Evolutionary conservation across 2,329 filamentous ascomycete species (phyloP), one percentile per base, ranked within the genome.

Genomic region (Shiraia bambusicola): DNA sequence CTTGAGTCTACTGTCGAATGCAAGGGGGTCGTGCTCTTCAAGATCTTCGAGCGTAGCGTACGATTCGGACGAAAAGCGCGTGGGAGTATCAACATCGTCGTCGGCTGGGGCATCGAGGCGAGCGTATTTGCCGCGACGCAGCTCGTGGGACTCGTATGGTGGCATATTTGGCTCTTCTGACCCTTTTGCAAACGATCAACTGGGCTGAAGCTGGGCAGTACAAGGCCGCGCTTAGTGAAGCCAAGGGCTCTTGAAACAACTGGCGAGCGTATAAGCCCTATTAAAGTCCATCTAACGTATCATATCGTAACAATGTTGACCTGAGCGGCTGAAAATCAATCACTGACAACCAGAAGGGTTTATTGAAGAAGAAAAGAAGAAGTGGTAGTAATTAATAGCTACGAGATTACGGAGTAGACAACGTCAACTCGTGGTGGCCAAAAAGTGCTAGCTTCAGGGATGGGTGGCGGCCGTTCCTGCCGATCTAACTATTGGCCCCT

Each of bases 1-100:
- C 67, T 65, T 68, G 54, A 69, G 65, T 44, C 52, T 67, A 51
- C 55, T 65, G 49, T 63, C 66, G 47, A 67, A 68, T 43, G 71
- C 71, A 6, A 76, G 61, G 13, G 73, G 73, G 44, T 76, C 73
- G 51, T 74, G 66, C 40, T 74, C 72, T 48, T 74, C 72, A 43
- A 75, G 61, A 47, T 70, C 67, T 52, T 68, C 60, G 39, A 62
- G 59, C n/a, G 63, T 67, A 13, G 49, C 54, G 39, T 60, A 58
- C 11, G 64, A 65, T 24, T 67, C 66, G 49, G 63, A 61, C 36
- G 70, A 71, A 45, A 56, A 59, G 51, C 69, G 54, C 37, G 58
- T 54, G 28, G 67, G 62, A 17, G 60, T 65, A 30, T 61, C 58
- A 38, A 56, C 35, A 27, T 58, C 53, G 45, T 63, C 61, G 28